Conservation (phyloP, 2,329 filamentous ascomycete genomes). For the Penicillium italicum region DNA sequence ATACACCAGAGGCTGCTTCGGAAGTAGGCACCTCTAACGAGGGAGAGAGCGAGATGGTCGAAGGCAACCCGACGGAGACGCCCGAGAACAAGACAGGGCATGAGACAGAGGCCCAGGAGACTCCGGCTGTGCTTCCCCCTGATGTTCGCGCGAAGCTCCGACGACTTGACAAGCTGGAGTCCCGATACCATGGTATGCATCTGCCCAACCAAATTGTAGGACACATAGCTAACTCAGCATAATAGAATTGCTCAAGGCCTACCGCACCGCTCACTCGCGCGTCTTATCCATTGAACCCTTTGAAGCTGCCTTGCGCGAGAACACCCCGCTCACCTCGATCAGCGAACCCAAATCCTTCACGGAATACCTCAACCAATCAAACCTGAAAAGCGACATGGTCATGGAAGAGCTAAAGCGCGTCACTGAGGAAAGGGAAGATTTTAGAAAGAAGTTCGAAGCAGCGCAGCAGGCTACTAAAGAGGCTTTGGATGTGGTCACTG, state of each 20-base stretch:
- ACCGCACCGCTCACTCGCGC: constrained; percentile 83
- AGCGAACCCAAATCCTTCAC: constrained; percentile 76
- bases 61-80: constrained; percentile 19
- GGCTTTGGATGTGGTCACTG: constrained; percentile 61
- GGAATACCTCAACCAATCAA: constrained; percentile 86
- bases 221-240: constrained; percentile 3
- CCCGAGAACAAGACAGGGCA: constrained; percentile 19
- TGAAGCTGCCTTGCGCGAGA: constrained; percentile 83
- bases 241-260: constrained; percentile 84
- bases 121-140: constrained; percentile 59
- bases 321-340: constrained; percentile 87
- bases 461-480: constrained; percentile 61
- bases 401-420: constrained; percentile 90
- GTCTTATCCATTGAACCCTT: constrained; percentile 89
- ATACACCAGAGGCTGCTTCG: constrained; percentile 36
- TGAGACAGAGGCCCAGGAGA: constrained; percentile 29
- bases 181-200: constrained; percentile 71
- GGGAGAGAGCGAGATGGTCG: constrained; percentile 22
- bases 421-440: constrained; percentile 72
- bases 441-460: constrained; percentile 72
- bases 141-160: constrained; percentile 73
- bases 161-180: constrained; percentile 85
- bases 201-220: neutral
- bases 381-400: constrained; percentile 83
- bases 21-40: constrained; percentile 18